Base-by-base conservation (phyloP, 1,139 yeast species). In the Hyphopichia khmerensis region DNA sequence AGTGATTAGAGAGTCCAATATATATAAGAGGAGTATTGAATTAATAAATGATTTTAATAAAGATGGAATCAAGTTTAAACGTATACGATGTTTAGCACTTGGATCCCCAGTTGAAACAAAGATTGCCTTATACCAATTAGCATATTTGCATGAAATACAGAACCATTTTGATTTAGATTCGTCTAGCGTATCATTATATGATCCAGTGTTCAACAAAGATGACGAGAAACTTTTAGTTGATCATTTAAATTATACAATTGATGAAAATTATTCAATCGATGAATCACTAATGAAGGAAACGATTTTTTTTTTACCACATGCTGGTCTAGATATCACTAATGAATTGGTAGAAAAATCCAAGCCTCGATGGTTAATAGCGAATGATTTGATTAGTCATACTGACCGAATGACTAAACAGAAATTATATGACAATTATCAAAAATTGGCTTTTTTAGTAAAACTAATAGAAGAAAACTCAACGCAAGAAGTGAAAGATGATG, bases 241-340 rank as follows among this genome's bases (percentile, higher is more conserved):
- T 1, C 40, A 47, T 0, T 39, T 56, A 30, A 49, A 56, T 0
- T 61, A 48, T 38, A 36, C 17, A 2, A 61, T 69, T 32, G 49
- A 62, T 47, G 43, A 62, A 59, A 53, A 44, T 36, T 19, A 60
- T 59, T 26, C 55, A 40, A 23, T 60, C 52, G 33, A 39, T 29
- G 48, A 50, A 11, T 52, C 48, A 6, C 40, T 42, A 3, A 40
- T 43, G 3, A 19, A 38, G 1, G 45, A 55, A 1, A 62, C 68
- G 0, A 57, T 84, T 2, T 80, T 67, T 50, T 87, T 79, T 53
- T 69, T 87, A 43, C 95, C 95, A 0, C 96, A 87, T 62, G 91
- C 91, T 0, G 88, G 90, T 0, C 62, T 84, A 34, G 69, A 65
- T 6, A 62, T 87, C 11, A 80, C 87, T 1, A 78, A 82, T 36